These are phyloP conservation scores for Panaeolus cyanescens DNA, from an alignment of 768 basidiomycete species.

Conservation along the genomic window DNA sequence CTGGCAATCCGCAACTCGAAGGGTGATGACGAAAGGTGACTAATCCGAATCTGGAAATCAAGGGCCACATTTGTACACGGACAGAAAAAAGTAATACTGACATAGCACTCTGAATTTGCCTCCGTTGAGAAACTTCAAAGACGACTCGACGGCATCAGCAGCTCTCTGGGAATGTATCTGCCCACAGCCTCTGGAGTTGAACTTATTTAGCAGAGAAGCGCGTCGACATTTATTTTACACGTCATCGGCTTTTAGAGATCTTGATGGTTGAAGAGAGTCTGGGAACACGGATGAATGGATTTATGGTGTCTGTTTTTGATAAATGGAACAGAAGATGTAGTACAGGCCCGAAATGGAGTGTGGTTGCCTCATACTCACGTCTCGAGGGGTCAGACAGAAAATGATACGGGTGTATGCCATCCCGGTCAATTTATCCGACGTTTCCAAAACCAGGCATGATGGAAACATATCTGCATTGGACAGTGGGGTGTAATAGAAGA, in stretches of 20 bases:
- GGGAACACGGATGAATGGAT: not conserved
- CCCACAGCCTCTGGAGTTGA: not conserved
- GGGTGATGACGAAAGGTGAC: not conserved
- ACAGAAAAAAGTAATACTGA: not conserved
- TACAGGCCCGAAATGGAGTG: not conserved
- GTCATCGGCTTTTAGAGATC: conserved; percentile 2
- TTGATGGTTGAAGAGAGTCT: not conserved
- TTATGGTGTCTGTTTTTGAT: not conserved
- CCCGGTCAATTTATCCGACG: conserved; percentile 2
- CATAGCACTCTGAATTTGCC: not conserved
- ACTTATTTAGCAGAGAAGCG: not conserved
- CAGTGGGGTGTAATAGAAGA: not conserved
- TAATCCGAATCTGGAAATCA: not conserved
- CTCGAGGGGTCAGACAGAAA: conserved; percentile 1
- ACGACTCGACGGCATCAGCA: not conserved
- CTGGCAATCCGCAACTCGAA: not conserved
- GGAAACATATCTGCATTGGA: not conserved
- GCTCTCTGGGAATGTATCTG: not conserved
- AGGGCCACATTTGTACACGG: not conserved
- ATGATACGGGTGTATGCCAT: not conserved
- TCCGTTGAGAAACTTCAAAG: not conserved
- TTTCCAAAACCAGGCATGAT: not conserved
- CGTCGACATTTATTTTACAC: not conserved
- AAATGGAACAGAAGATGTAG: not conserved
- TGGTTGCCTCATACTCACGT: not conserved